Evolutionary conservation across 176 grass and related monocot species (phyloP).

Genomic region (Neostapfia colusana): DNA sequence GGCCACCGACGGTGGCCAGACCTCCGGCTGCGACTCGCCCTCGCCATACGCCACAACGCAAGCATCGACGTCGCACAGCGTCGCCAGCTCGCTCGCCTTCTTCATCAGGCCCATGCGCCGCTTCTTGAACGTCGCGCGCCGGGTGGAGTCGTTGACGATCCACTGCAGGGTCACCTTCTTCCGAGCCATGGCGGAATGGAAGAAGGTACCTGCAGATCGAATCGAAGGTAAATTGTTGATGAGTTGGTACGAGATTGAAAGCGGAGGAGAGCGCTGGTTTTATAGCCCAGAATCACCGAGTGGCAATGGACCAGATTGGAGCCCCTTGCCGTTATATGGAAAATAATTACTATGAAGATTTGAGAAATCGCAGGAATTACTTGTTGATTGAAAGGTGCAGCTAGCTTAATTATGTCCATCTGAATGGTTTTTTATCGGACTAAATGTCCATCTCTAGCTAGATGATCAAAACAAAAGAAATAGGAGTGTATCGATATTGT

Average conservation of each 20-base stretch:
- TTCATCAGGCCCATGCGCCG: conserved; percentile 47
- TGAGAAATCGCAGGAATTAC: neutral
- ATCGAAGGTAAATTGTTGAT: no score
- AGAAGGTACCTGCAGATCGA: neutral
- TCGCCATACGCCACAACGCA: conserved; percentile 45
- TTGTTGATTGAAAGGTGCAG: neutral
- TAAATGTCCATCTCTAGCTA: neutral
- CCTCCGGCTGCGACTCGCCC: conserved; percentile 14
- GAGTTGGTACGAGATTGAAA: neutral
- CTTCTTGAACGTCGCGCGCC: conserved; percentile 45
- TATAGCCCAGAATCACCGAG: neutral
- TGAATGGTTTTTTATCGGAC: no score
- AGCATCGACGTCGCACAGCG: conserved; percentile 35
- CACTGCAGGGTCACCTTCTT: conserved; percentile 43
- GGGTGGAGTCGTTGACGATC: conserved; percentile 37
- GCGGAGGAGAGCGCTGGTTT: neutral
- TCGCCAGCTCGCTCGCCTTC: conserved; percentile 49
- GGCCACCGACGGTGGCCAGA: conserved; percentile 27
- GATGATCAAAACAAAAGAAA: neutral
- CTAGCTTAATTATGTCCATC: neutral
- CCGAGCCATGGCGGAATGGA: conserved; percentile 23
- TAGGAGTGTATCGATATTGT: no score
- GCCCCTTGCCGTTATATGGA: neutral
- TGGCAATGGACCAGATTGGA: neutral
- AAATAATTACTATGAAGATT: neutral